Evolutionary conservation across 495 filamentous ascomycete genomes (phyloP).

Genomic region (Alectoria sarmentosa): DNA sequence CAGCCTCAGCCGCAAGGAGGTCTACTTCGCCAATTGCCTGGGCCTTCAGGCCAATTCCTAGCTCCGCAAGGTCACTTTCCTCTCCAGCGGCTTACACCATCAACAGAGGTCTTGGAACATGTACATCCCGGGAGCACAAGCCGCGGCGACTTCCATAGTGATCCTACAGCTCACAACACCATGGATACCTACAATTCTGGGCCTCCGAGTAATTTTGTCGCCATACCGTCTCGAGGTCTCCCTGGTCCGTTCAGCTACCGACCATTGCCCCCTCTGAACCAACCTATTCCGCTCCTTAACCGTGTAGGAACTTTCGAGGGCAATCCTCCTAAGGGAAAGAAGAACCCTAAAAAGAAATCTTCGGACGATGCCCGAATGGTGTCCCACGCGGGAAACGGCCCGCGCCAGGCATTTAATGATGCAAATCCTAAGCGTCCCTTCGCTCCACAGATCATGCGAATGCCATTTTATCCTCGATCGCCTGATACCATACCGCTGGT

Average conservation of each 20-base stretch:
- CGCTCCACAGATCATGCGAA: background rate
- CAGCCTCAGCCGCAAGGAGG: background rate
- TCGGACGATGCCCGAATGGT: conserved; percentile 15
- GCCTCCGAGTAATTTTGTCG: background rate
- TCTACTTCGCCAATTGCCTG: background rate
- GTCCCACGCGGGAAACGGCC: background rate
- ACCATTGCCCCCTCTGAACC: background rate
- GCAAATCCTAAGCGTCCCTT: background rate
- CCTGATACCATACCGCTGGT: background rate
- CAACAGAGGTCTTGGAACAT: conserved; percentile 11
- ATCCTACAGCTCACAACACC: conserved; percentile 2
- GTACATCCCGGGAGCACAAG: conserved; percentile 6
- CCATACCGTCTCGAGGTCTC: conserved; percentile 4
- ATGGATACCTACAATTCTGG: background rate
- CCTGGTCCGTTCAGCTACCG: conserved; percentile 8
- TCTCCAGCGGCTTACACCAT: conserved; percentile 4
- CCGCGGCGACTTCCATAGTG: conserved; percentile 14
- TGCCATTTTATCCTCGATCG: background rate
- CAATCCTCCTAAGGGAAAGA: conserved; percentile 10
- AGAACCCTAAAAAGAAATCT: conserved; percentile 10
- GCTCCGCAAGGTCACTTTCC: background rate
- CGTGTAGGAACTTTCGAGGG: conserved; percentile 2
- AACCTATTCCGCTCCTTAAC: background rate
- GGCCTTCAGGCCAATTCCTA: background rate
- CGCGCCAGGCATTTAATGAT: background rate